Base-by-base conservation (phyloP, 345 rosid genomes). In the Eucalyptus camaldulensis region DNA sequence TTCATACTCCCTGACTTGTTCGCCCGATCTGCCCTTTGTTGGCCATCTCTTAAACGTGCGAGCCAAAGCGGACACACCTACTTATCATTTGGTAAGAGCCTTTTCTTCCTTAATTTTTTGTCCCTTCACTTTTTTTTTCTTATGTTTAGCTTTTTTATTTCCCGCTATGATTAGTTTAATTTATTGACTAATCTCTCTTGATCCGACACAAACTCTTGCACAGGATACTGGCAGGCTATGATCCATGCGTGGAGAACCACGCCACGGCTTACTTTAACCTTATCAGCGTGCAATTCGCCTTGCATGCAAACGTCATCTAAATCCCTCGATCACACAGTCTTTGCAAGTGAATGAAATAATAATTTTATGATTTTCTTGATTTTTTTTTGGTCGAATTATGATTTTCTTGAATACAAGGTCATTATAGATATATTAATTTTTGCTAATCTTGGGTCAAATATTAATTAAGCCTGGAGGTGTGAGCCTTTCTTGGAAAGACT, bases 171-270 rank as follows among this genome's bases (percentile, higher is more conserved):
- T 87, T 49, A 60, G 40, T 43, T 10, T 86, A 33, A 86, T 54
- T 56, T 43, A 86, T 25, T 12, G 40, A 69, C 80, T 31, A 69
- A 67, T 51, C 21, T 83, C 67, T 83, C 49, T 56, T 33, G 87
- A 43, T 88, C 87, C 80, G 6, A 33, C 13, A 69, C 7, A 37
- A 87, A 88, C 90, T 87, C 89, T 91, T 94, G 96, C 98, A 96
- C 88, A 94, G 95, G 98, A 95, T 96, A 95, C 91, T 96, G 49
- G 93, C 97, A 90, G 96, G 98, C 88, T 96, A 96, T 89, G 97
- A 97, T 94, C 97, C 99, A 24, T 96, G 99, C 94, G 93, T 97
- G 5, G 96, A 93, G 89, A 94, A 97, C 88, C 93, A 96, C 91
- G 93, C 99, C 5, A 87, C 81, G 60, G 58, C 91, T 92, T 96